Evolutionary conservation across 805 yeast genomes (phyloP), one percentile per base, ranked within the genome.

Genomic region (Tetrapisispora taiwanensis): DNA sequence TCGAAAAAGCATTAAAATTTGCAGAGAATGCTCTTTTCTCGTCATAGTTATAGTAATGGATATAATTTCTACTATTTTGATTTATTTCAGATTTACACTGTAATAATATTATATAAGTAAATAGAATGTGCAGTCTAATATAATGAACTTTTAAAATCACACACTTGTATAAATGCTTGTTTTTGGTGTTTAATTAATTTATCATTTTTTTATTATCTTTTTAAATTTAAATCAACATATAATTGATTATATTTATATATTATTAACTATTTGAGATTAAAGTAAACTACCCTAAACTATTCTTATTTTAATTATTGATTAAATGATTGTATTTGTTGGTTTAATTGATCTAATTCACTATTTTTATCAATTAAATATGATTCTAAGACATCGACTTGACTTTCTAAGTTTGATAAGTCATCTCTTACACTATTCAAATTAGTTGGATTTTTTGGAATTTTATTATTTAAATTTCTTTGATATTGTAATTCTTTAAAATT

Each of bases 321-420:
- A 24, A 24, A 30, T 22, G 45, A 36, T 36, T 30, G 31, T 24
- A 42, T 42, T 36, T 42, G 45, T 22, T 18, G 24, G 14, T 42
- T 33, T 5, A 42, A 27, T 26, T 30, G 36, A 7, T 59, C 64
- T 52, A 85, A 72, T 59, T 87, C 95, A 17, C 56, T 54, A 58
- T 76, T 75, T 66, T 83, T 84, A 39, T 69, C 69, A 34, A 65
- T 65, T 54, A 84, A 70, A 54, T 83, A 89, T 46, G 75, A 79
- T 60, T 84, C 83, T 53, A 92, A 70, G 17, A 79, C 76, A 36
- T 66, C 67, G 2, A 89, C 85, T 63, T 92, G 97, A 52, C 75
- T 75, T 54, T 82, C 86, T 49, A 90, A 81, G 42, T 75, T 73
- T 18, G 76, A 80, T 43, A 84, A 69, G 53, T 84, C 89, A 55